Evolutionary conservation across 371 early-diverging fungal genomes (phyloP).

Genomic region (Mucor plumbeus): DNA sequence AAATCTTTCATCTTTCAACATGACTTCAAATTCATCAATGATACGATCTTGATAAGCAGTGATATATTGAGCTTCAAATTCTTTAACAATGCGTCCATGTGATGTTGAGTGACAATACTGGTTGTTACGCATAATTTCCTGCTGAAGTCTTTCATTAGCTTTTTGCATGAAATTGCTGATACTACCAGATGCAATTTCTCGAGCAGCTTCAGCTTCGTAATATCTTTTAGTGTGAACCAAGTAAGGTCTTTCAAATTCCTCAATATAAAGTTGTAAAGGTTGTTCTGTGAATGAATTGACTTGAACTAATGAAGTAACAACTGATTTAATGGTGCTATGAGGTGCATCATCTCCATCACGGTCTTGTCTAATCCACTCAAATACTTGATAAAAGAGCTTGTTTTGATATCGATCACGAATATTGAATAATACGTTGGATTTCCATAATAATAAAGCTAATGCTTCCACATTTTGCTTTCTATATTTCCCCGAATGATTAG

Average conservation of each 20-base stretch:
- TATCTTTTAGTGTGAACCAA: slow-evolving; percentile 72
- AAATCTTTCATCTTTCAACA: slow-evolving; percentile 69
- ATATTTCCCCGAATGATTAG: slow-evolving; percentile 58
- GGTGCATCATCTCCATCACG: slow-evolving; percentile 72
- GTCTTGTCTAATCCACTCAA: slow-evolving; percentile 72
- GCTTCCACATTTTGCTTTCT: slow-evolving; percentile 72
- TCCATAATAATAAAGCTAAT: slow-evolving; percentile 78
- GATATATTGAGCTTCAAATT: slow-evolving; percentile 80
- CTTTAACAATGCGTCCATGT: slow-evolving; percentile 68
- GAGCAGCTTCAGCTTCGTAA: slow-evolving; percentile 74
- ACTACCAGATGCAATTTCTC: slow-evolving; percentile 57
- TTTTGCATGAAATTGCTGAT: slow-evolving; percentile 77
- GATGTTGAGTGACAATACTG: slow-evolving; percentile 75
- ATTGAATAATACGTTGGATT: slow-evolving; percentile 64
- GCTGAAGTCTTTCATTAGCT: slow-evolving; percentile 57
- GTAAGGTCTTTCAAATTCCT: slow-evolving; percentile 81
- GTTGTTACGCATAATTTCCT: slow-evolving; percentile 60
- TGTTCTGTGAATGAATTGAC: slow-evolving; percentile 73
- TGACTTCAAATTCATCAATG: slow-evolving; percentile 71
- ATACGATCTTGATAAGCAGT: slow-evolving; percentile 69
- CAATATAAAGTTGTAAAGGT: slow-evolving; percentile 75
- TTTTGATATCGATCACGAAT: slow-evolving; percentile 70
- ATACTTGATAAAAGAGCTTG: slow-evolving; percentile 70
- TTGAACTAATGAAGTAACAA: slow-evolving; percentile 70
- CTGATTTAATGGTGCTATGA: slow-evolving; percentile 59